A percentile compares a stretch with the other conserved stretches of the same genome.
Conservation (phyloP, 371 early-diverging fungal species). For the Basidiobolus meristosporus region DNA sequence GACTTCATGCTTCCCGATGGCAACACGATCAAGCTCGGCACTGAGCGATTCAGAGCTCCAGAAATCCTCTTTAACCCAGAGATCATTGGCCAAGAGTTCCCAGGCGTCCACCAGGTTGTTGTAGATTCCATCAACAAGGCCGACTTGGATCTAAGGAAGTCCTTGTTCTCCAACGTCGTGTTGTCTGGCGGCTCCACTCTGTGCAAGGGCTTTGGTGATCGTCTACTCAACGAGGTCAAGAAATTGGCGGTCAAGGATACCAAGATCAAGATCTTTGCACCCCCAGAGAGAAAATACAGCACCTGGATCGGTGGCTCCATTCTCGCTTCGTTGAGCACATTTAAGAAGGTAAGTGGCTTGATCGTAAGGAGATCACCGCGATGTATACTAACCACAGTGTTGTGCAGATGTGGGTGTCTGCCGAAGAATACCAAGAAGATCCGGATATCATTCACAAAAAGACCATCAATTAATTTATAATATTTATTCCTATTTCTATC, state of each 20-base stretch:
- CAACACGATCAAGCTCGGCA: conserved; percentile 65
- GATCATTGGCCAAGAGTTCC: conserved; percentile 68
- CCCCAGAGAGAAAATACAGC: conserved; percentile 91
- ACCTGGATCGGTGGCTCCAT: conserved; percentile 97
- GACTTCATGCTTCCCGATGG: conserved; percentile 87
- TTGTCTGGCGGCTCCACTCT: conserved; percentile 88
- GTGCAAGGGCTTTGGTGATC: conserved; percentile 68
- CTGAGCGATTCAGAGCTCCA: conserved; percentile 64
- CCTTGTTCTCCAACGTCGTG: conserved; percentile 74
- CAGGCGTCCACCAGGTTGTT: conserved; percentile 78
- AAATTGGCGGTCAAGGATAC: conserved; percentile 64
- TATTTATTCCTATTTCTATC: too few species aligned
- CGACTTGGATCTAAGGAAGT: conserved; percentile 79
- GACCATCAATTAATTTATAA: conserved; percentile 9
- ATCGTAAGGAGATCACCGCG: not conserved
- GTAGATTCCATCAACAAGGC: conserved; percentile 75
- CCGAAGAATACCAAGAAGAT: conserved; percentile 72
- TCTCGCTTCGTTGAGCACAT: conserved; percentile 59
- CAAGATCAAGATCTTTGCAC: conserved; percentile 90
- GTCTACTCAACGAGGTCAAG: conserved; percentile 74
- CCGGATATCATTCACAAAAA: conserved; percentile 66
- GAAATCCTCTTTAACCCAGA: conserved; percentile 76
- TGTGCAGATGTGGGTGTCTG: conserved; percentile 60
- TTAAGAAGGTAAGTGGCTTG: conserved; percentile 29
- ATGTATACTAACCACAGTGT: too few species aligned